phyloP scores from a whole-genome alignment of 441 rosid genomes.

The Syzygium syzygioides region DNA sequence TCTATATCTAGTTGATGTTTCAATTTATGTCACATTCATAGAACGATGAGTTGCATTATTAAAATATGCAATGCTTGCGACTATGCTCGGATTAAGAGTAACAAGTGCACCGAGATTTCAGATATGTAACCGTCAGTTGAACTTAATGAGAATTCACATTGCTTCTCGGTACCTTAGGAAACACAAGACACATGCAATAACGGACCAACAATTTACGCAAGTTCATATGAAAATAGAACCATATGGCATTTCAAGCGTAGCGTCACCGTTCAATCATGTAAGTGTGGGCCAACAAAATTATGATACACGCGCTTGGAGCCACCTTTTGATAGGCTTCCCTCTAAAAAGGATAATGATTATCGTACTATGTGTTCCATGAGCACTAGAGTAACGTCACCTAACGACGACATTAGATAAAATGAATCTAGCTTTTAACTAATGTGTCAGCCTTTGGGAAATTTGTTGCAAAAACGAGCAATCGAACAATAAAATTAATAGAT shows the following conservation, averaged over 20 bases:
- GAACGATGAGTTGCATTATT: no score
- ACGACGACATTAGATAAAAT: not conserved
- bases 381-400: not conserved
- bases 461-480: no score
- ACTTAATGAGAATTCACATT: not conserved
- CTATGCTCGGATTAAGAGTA: no score
- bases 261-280: not conserved
- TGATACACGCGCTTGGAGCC: not conserved
- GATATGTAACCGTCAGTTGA: no score
- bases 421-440: not conserved
- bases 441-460: fast-evolving
- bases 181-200: not conserved
- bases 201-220: not conserved
- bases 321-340: not conserved
- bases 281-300: not conserved
- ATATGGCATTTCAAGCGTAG: not conserved
- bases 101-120: no score
- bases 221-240: not conserved
- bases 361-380: not conserved
- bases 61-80: no score
- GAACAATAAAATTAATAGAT: no score
- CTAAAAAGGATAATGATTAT: not conserved
- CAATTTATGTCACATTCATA: no score
- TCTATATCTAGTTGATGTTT: no score
- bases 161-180: not conserved